Evolutionary conservation across 768 basidiomycete species (phyloP).

Genomic region (Phylloporus sp.): DNA sequence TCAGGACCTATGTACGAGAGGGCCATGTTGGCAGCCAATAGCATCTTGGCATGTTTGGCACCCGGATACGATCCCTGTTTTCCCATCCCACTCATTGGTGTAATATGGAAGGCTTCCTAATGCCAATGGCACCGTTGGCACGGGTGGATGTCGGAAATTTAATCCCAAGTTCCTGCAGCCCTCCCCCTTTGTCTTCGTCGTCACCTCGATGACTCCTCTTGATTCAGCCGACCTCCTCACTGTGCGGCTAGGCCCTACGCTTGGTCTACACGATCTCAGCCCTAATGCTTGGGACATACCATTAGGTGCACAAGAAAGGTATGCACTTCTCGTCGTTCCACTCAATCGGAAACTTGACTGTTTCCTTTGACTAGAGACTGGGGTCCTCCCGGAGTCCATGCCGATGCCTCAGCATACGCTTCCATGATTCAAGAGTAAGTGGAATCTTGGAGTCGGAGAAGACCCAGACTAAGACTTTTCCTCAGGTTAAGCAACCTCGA

Average conservation of each 20-base stretch:
- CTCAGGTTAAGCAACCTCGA: background rate
- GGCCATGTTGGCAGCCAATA: constrained; percentile 2
- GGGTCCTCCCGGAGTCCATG: background rate
- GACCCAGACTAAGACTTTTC: background rate
- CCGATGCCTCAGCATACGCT: background rate
- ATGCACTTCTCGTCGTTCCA: background rate
- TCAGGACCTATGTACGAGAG: background rate
- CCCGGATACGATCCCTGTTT: background rate
- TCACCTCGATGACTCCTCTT: background rate
- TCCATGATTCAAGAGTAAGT: background rate
- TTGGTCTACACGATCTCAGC: background rate
- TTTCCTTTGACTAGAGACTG: background rate
- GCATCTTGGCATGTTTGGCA: background rate
- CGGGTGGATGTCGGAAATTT: background rate
- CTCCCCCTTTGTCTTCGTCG: background rate
- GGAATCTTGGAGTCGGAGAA: background rate
- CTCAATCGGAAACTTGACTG: background rate
- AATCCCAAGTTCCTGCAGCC: background rate
- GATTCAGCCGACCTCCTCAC: accelerated
- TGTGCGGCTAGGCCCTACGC: background rate
- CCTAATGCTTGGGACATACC: background rate
- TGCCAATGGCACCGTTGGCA: constrained; percentile 2
- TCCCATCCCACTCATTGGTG: background rate
- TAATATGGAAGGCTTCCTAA: constrained; percentile 11
- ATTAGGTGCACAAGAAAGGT: background rate